Evolutionary conservation across 192 early-diverging fungal species (phyloP), one percentile per base, ranked within the genome.

Genomic region (Umbelopsis vinacea): DNA sequence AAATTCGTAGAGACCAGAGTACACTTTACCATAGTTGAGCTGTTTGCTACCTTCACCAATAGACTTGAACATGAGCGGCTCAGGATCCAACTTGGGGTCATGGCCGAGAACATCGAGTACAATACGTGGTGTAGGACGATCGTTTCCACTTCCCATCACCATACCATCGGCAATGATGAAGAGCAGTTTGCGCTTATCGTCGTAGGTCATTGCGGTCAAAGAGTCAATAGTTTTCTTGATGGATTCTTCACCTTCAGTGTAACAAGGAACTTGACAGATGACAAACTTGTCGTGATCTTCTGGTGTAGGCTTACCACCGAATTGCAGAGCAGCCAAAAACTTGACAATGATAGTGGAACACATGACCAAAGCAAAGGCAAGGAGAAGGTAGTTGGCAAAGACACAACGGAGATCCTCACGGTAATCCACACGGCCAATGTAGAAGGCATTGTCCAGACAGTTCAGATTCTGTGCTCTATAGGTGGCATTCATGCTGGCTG

Each of bases 81-180:
- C 89, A 26, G 89, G 90, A 77, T 93, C 90, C 17, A 90, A 68
- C 67, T 81, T 86, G 8, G 92, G 92, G 77, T 96, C 95, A 4
- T 93, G 93, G 45, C 95, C 95, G 4, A 97, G 79, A 26, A 97
- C 86, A 71, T 97, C 93, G 7, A 98, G 88, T 0, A 97, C 96
- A 75, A 99, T 96, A 68, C 92, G 85, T 24, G 97, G 97, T 2
- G 98, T 99, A 10, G 98, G 94, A 15, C 88, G 81, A 72, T 99
- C 98, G 77, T 99, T 98, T 52, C 98, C 98, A 50, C 89, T 90
- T n/a, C 98, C 98, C 69, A 97, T 93, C 81, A 99, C 94, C 85
- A 94, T 91, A 81, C 96, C 95, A 79, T 97, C 95, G 46, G 89
- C 89, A 60, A 97, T 91, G 26, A 99, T 83, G 71, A 98, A 94